These are phyloP conservation scores for Pleurozium schreberi DNA, from an alignment of 225 moss, liverwort and hornwort species.

Conservation along the genomic window DNA sequence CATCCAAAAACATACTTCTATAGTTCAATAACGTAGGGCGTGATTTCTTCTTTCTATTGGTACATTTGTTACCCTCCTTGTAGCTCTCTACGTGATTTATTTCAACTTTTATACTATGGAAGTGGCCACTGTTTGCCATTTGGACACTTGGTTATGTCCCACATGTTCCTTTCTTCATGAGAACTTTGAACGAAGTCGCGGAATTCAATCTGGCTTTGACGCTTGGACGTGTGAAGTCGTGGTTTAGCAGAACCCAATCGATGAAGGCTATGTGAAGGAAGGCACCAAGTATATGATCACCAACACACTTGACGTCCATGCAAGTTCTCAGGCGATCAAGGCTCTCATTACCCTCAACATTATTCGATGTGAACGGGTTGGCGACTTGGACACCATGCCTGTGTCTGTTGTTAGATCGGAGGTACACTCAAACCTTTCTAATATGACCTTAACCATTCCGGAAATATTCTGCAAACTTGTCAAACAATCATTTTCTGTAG, in stretches of 20 bases:
- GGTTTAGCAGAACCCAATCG: conserved; percentile 22
- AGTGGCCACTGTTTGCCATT: background rate
- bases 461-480: background rate
- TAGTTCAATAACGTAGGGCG: background rate
- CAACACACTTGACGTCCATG: conserved; percentile 32
- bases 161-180: background rate
- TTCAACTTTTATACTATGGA: background rate
- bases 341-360: conserved; percentile 35
- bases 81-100: background rate
- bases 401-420: conserved; percentile 16
- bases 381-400: conserved; percentile 46
- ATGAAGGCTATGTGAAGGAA: conserved; percentile 35
- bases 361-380: conserved; percentile 35
- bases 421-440: background rate
- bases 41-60: background rate
- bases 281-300: conserved; percentile 37
- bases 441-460: background rate
- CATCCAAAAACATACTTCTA: background rate
- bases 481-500: background rate
- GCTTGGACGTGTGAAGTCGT: conserved; percentile 18
- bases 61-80: background rate
- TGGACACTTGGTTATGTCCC: background rate
- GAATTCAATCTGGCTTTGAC: conserved; percentile 1
- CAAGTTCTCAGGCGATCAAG: conserved; percentile 38
- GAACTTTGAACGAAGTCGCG: background rate